Evolutionary conservation across 2,329 filamentous ascomycete species (phyloP).

Genomic region (Calonectria pseudoreteaudii): DNA sequence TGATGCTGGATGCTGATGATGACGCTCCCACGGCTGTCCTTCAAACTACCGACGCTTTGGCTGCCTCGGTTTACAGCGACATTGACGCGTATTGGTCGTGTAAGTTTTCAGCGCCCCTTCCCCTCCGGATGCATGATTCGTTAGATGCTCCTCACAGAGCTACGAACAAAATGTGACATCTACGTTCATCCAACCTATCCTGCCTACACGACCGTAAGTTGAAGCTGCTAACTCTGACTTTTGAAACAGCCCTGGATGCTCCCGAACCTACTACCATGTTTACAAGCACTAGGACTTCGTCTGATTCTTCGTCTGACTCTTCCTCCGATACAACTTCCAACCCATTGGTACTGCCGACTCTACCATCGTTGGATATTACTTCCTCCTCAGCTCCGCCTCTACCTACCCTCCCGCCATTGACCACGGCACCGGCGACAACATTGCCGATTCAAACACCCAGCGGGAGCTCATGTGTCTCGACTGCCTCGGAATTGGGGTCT

Average conservation of each 20-base stretch:
- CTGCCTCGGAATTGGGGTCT: background rate
- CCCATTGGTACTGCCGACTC: background rate
- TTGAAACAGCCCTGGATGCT: constrained; percentile 14
- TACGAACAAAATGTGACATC: background rate
- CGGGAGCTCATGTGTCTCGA: constrained; percentile 18
- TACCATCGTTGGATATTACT: background rate
- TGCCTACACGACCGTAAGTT: background rate
- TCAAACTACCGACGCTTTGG: background rate
- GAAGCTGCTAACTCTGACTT: background rate
- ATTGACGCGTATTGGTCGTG: constrained; percentile 19
- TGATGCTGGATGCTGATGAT: constrained; percentile 9
- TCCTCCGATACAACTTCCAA: background rate
- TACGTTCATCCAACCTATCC: too few relatives aligned
- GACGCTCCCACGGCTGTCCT: background rate
- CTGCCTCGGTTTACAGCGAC: background rate
- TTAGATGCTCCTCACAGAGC: background rate
- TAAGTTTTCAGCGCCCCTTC: background rate
- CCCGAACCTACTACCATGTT: constrained; percentile 15
- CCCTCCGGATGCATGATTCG: too few relatives aligned
- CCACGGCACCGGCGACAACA: background rate
- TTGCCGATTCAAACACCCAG: background rate
- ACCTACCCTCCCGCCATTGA: constrained; percentile 5
- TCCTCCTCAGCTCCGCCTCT: background rate
- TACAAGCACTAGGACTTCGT: background rate
- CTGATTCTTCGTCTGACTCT: background rate